Base-by-base conservation (phyloP, 148 eudicot genomes). In the Talinum fruticosum region DNA sequence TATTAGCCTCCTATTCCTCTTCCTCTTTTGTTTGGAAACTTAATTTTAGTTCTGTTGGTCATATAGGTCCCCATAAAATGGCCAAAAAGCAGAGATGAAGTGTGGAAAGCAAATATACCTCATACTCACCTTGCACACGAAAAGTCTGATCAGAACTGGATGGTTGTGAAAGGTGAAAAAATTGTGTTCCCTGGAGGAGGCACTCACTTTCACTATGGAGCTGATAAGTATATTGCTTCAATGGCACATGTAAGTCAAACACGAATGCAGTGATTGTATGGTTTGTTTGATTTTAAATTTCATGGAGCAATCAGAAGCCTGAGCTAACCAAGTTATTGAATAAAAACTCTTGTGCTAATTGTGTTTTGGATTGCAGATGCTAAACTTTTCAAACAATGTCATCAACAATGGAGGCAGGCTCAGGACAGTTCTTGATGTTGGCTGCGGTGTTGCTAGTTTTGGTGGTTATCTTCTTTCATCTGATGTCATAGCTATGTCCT, bases 381-480 rank as follows among this genome's bases (percentile, higher is more conserved):
- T 96, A 54, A 90, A 93, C 85, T 96, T 96, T 73, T 77, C 99
- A 47, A 86, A 91, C 36, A 82, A 87, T 74, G 81, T 69, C 59
- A 75, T 96, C 65, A 96, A 93, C 88, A 87, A 96, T 47, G 89
- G 83, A 70, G 98, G 99, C 81, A 87, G 76, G 64, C 49, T 96
- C 28, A 86, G 99, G 80, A 96, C 99, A 19, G 97, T 93, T 79
- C 88, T 96, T 82, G 99, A 96, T 83, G 97, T 93, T 57, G 99
- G 99, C 44, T 96, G 99, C 78, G 99, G 99, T 81, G 99, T 96
- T 78, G 99, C 99, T 28, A 96, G 99, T 87, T 96, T 96, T 83
- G 99, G 99, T 30, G 99, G 85, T 72, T 96, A 96, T 85, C 98
- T 96, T 80, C 93, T 96, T 64, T 80, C 93, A 74, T 91, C 97